phyloP scores from a whole-genome alignment of 2,329 filamentous ascomycete genomes.

The Pseudocercospora musae region DNA sequence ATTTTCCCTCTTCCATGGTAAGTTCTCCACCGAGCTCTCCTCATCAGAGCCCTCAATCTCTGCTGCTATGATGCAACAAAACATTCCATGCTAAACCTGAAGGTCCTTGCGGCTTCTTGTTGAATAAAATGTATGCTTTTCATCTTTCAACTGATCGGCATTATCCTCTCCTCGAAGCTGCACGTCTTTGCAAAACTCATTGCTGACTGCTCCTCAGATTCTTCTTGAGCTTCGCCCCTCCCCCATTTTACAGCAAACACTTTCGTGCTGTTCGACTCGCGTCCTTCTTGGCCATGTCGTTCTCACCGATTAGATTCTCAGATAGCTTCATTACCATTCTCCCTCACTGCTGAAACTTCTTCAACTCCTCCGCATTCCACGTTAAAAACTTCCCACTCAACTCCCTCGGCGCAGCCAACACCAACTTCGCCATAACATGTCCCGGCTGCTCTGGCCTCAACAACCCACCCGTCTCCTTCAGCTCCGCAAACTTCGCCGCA shows the following conservation, averaged over 20 bases:
- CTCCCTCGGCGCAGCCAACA: conserved; percentile 59
- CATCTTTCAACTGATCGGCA: conserved; percentile 72
- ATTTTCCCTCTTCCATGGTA: conserved; percentile 15
- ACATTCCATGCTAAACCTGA: conserved; percentile 79
- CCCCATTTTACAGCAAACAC: background rate
- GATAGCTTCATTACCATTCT: background rate
- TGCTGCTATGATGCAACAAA: conserved; percentile 61
- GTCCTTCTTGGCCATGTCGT: background rate
- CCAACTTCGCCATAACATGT: conserved; percentile 77
- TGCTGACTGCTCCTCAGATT: background rate
- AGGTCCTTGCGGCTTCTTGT: conserved; percentile 56
- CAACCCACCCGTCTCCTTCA: conserved; percentile 67
- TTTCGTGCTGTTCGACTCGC: background rate
- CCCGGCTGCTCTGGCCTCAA: conserved; percentile 75
- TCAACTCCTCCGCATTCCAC: conserved; percentile 45
- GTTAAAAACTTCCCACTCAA: conserved; percentile 74
- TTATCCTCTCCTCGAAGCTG: background rate
- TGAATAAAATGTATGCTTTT: conserved; percentile 69
- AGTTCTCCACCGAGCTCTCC: conserved; percentile 25
- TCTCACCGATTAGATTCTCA: background rate
- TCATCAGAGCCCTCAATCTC: background rate
- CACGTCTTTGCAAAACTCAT: background rate
- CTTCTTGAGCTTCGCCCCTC: background rate
- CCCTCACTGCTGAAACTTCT: conserved; percentile 30
- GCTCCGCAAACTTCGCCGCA: conserved; percentile 62